Conservation (phyloP, 108 stramenopile species). For the Nannochloropsis granulata region DNA sequence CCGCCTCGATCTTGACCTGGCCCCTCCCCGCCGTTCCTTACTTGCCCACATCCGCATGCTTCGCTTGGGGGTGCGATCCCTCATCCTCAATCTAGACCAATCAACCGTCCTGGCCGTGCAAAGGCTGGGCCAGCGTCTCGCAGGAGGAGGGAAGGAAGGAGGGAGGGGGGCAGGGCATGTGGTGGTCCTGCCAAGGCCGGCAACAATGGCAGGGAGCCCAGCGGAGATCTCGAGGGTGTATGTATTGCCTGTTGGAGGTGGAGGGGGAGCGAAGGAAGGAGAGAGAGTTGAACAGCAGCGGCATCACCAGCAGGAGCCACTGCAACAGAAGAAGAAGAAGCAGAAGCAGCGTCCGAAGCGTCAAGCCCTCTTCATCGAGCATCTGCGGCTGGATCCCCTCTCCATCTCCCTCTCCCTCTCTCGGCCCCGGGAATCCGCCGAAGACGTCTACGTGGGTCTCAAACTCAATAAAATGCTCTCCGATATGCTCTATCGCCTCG, state of each 20-base stretch:
- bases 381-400: background rate
- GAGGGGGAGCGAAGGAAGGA: background rate
- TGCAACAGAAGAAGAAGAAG: background rate
- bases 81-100: background rate
- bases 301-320: background rate
- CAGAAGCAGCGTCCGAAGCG: background rate
- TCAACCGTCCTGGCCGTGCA: background rate
- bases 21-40: background rate
- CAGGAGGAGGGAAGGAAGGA: background rate
- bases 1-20: background rate
- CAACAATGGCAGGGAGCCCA: background rate
- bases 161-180: background rate
- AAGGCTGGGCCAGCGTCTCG: background rate
- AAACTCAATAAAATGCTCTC: slow-evolving; percentile 18
- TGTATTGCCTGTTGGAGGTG: background rate
- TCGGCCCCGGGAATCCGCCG: slow-evolving; percentile 4
- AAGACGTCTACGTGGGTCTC: slow-evolving; percentile 12
- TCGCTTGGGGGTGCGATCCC: background rate
- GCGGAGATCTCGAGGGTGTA: background rate
- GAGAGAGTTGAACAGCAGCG: background rate
- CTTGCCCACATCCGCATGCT: background rate
- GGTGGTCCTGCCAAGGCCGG: background rate
- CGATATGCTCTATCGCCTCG: slow-evolving; percentile 28
- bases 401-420: slow-evolving; percentile 14
- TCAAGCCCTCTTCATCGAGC: background rate